Base-by-base conservation (phyloP, 495 filamentous ascomycete species). In the Neurospora sp. region DNA sequence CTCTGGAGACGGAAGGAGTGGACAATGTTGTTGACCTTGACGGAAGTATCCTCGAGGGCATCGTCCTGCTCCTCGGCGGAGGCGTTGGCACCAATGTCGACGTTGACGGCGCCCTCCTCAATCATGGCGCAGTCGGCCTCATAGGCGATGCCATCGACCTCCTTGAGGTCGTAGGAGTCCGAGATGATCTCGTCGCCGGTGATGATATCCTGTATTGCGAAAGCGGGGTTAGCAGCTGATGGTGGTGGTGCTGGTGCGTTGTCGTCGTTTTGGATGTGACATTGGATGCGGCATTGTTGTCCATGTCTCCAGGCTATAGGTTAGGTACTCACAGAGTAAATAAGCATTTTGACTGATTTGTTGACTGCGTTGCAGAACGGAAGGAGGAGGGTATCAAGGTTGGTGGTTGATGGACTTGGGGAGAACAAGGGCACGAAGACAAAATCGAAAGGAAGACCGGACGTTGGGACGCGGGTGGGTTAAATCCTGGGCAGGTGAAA, bases 151-250 rank as follows among this genome's bases (percentile, higher is more conserved):
- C 87, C 89, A 80, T 94, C 93, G 77, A 95, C 85, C 81, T 90
- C 85, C 74, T 88, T 91, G 74, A 96, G 77, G 71, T 92, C 84
- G 85, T 91, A 98, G 77, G 92, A 95, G 81, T 98, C 96, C 78
- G 96, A 94, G 89, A 98, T 88, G 82, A 98, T 88, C 91, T 98
- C 96, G 83, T 98, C 96, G 72, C 88, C 93, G 83, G 89, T 91
- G 83, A 98, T 83, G 75, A 94, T 85, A 84, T 98, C 96, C 96
- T 99, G 76, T 35, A 18, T 3, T 27, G 53, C 53, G 68, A 20
- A 39, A 39, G 73, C 68, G 72, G 72, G 69, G 74, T 76, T 42
- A 75, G 80, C 71, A 72, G 69, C 70, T 69, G 40, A 16, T 72
- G 27, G 40, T 14, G 48, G 7, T 14, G 20, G 7, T 53, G 45